Evolutionary conservation across 148 eudicot species (phyloP).

Genomic region (Rhododendron griersonianum): DNA sequence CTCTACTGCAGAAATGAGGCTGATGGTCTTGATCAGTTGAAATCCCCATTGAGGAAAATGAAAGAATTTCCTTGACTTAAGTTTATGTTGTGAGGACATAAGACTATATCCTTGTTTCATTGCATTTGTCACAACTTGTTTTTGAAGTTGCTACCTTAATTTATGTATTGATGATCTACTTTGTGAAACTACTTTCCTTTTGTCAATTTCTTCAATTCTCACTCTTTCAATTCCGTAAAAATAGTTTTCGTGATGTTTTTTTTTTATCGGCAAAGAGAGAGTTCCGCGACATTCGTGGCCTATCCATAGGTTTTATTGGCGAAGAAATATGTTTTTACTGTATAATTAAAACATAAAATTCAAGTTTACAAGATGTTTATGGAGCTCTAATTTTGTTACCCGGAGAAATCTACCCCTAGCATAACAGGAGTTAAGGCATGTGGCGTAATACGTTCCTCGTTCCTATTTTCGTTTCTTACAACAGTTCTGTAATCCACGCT

Average conservation of each 20-base stretch:
- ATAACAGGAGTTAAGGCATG: too few species aligned
- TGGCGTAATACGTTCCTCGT: too few species aligned
- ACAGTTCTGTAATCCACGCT: too few species aligned
- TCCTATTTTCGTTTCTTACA: too few species aligned
- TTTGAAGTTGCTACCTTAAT: background rate
- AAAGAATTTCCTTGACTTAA: background rate
- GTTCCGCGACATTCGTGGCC: background rate
- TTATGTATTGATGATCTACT: background rate
- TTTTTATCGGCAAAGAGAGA: background rate
- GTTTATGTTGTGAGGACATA: background rate
- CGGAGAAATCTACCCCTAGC: too few species aligned
- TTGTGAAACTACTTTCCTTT: background rate
- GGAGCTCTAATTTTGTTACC: too few species aligned
- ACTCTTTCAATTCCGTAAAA: background rate
- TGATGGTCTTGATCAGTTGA: constrained; percentile 1
- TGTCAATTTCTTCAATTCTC: background rate
- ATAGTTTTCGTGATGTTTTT: background rate
- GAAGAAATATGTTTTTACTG: too few species aligned
- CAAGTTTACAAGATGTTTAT: too few species aligned
- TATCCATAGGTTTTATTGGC: background rate
- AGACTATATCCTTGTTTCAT: background rate
- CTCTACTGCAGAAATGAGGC: constrained; percentile 34
- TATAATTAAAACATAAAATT: too few species aligned
- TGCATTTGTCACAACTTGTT: background rate
- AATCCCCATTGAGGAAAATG: background rate